Evolutionary conservation across 2,329 filamentous ascomycete species (phyloP), one percentile per base, ranked within the genome.

Genomic region (Aspergillus fumigatiaffinis): DNA sequence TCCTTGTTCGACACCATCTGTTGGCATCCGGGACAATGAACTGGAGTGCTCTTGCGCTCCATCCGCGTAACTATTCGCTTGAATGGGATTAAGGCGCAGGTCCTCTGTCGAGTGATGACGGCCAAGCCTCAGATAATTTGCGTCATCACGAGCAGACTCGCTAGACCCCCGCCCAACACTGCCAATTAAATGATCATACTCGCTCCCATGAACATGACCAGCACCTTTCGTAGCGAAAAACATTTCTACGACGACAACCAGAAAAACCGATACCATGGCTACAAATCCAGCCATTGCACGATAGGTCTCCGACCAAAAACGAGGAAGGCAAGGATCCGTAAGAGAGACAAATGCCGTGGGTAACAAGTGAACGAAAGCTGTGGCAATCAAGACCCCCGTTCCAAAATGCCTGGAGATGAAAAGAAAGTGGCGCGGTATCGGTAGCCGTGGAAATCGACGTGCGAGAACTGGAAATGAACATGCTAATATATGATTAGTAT

Each of bases 201-300:
- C 81, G 32, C 73, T 78, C 12, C 77, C 74, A 67, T 87, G 84
- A 50, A 80, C 78, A 68, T 87, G 84, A 17, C 79, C 79, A 8
- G 84, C 84, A 4, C 85, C 85, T 68, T 82, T 82, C 53, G 87
- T 89, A 0, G 91, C 92, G 64, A 97, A 87, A 71, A 92, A 91
- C 77, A 94, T 96, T 73, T 97, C 93, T 53, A 97, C 83, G 2
- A 86, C 84, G 6, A 96, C 90, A 3, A 97, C 92, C 3, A 89
- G 78, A 58, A 96, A 81, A n/a, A 91, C 89, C 10, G 89, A 87
- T 9, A 87, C 74, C 89, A 96, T 93, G 55, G 90, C 89, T 50
- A 96, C 84, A 50, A 94, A 80, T 2, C 92, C 91, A 0, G 91
- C 86, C 71, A 95, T 87, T 5, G 90, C 90, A 50, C 82, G 84